Base-by-base conservation (phyloP, 2,329 filamentous ascomycete species). In the Claviceps africana region DNA sequence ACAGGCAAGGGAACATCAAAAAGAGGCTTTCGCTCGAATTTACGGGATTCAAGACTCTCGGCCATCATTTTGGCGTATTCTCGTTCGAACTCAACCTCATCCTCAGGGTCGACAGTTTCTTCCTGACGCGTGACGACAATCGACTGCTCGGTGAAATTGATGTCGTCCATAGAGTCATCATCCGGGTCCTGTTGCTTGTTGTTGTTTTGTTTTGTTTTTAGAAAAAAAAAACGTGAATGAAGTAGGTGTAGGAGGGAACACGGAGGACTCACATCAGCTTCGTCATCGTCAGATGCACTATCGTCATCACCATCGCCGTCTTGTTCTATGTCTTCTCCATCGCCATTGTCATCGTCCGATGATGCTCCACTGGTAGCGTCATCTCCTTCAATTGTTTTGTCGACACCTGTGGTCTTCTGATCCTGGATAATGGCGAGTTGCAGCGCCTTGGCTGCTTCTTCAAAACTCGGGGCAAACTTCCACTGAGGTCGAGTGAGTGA, bases 31-130 rank as follows among this genome's bases (percentile, higher is more conserved):
- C 93, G 86, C 63, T 98, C 93, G 59, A 95, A 95, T 62, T 95
- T 96, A 60, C 93, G 82, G 4, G 91, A 94, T 59, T 98, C 93
- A 61, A 95, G 73, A 70, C 91, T 96, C 67, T 98, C 93, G 49
- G 90, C 81, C 91, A 98, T 97, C 81, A 98, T 86, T 68, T 95
- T 96, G 39, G 93, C 90, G 66, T 95, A 93, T 68, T 97, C 93
- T 60, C 91, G 87, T 64, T 98, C 94, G 65, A 98, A 98, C 43
- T 98, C 93, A 7, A 91, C 93, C 63, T 98, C 93, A 42, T 85
- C 88, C 69, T 96, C 90, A 0, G 91, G 90, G 58, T 98, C 90
- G 53, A 90, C 78, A 60, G 91, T 81, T 64, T 96, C 88, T 65
- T 95, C 87, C 62, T 91, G 85, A 55, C 90, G 83, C 45, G 88